Base-by-base conservation (phyloP, 192 early-diverging fungal genomes). In the Coemansia sp. region DNA sequence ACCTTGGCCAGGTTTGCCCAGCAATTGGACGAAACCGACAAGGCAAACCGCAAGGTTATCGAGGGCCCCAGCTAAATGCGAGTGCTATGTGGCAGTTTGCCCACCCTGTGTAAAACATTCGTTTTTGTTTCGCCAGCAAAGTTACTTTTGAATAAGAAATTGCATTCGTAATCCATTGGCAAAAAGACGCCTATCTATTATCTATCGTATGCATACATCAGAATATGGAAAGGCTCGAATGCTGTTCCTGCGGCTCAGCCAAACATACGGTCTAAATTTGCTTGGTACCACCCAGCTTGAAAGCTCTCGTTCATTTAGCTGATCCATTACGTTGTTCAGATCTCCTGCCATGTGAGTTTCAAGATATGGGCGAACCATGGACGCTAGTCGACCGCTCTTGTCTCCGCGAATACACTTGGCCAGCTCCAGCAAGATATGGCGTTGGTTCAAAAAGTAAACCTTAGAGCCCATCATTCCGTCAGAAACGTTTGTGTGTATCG, bases 11-110 rank as follows among this genome's bases (percentile, higher is more conserved):
- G 58, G 5, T 58, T 65, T 23, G 49, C 56, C 3, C 60, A 66
- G 16, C 58, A 49, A 8, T 56, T 81, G 26, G 20, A 45, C 7
- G 5, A 21, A 10, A 39, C 72, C 18, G 73, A 69, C 41, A 15
- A 16, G 24, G 61, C 69, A 10, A 76, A 81, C 60, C 66, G 69
- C 34, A 16, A 33, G 6, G 7, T 23, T 10, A 44, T 75, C 20
- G 69, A 68, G 20, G 43, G 58, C 39, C 39, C 35, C 21, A 52
- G 21, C 23, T 23, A 24, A 24, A 52, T n/a, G n/a, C n/a, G n/a
- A n/a, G n/a, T n/a, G n/a, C n/a, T n/a, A n/a, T n/a, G n/a, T n/a
- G n/a, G n/a, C n/a, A n/a, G n/a, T n/a, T n/a, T n/a, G n/a, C n/a
- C n/a, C n/a, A n/a, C n/a, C n/a, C n/a, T n/a, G n/a, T n/a, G n/a